These are phyloP conservation scores for Mycena epipterygia DNA, from an alignment of 768 basidiomycete genomes.

Conservation along the genomic window DNA sequence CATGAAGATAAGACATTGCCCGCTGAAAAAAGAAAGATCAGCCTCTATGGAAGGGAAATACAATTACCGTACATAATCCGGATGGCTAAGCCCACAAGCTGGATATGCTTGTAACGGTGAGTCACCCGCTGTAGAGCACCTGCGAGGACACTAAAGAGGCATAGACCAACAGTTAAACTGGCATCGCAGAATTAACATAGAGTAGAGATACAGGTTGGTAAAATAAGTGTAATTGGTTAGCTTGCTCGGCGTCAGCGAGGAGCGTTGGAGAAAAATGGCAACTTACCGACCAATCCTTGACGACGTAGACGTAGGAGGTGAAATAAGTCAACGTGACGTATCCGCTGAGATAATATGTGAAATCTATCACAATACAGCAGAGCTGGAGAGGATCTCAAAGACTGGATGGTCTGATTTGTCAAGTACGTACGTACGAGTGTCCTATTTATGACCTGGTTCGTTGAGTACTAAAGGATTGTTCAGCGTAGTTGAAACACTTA, in stretches of 20 bases:
- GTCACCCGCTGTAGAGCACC: constrained; percentile 59
- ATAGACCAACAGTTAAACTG: constrained; percentile 57
- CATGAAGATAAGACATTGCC: constrained; percentile 46
- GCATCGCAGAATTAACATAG: no score
- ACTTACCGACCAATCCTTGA: constrained; percentile 46
- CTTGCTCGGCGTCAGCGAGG: neutral
- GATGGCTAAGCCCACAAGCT: constrained; percentile 52
- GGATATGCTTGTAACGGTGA: constrained; percentile 61
- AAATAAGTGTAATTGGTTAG: constrained; percentile 37
- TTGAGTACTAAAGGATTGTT: no score
- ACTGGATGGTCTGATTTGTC: neutral
- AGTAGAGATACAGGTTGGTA: no score
- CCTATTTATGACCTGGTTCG: constrained; percentile 31
- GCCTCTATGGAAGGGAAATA: neutral
- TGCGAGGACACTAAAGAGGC: constrained; percentile 61
- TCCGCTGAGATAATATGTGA: constrained; percentile 26
- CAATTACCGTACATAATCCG: constrained; percentile 37
- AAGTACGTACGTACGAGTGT: constrained; percentile 26
- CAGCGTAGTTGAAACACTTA: no score
- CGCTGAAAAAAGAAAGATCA: constrained; percentile 18
- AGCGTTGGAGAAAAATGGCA: constrained; percentile 32
- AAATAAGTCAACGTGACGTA: constrained; percentile 31
- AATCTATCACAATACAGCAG: constrained; percentile 31
- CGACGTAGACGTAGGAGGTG: constrained; percentile 40
- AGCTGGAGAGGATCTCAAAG: neutral